Evolutionary conservation across 495 filamentous ascomycete genomes (phyloP).

Genomic region (Sporormia fimetaria): DNA sequence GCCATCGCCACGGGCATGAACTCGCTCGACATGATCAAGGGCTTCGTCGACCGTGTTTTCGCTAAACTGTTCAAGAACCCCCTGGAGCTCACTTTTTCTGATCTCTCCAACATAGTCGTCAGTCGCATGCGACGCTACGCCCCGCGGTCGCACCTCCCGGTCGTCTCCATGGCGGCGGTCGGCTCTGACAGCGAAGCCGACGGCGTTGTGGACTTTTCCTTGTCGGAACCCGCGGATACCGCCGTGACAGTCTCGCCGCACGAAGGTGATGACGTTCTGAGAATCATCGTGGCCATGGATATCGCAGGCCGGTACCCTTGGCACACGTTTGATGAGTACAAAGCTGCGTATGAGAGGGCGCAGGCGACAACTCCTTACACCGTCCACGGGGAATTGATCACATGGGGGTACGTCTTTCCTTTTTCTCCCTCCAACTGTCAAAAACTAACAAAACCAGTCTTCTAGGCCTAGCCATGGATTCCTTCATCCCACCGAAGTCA

Average conservation of each 20-base stretch:
- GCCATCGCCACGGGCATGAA: background rate
- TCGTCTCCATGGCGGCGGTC: background rate
- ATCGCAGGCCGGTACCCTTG: conserved; percentile 8
- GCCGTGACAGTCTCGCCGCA: background rate
- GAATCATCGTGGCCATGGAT: conserved; percentile 6
- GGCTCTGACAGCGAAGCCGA: too few relatives aligned
- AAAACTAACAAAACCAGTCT: background rate
- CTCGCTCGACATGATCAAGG: background rate
- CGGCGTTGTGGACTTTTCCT: too few relatives aligned
- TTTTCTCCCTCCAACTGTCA: background rate
- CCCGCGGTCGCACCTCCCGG: background rate
- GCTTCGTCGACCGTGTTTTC: background rate
- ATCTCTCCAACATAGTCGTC: background rate
- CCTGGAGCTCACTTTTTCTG: background rate
- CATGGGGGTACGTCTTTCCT: background rate
- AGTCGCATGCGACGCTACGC: background rate
- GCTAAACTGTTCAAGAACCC: background rate
- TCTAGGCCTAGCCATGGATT: background rate
- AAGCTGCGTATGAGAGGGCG: conserved; percentile 3
- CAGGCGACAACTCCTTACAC: conserved; percentile 3
- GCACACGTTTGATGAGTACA: conserved; percentile 6
- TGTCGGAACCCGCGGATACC: background rate
- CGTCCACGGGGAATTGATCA: conserved; percentile 2
- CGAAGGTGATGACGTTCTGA: background rate
- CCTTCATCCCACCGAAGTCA: conserved; percentile 1